Evolutionary conservation across 2,329 filamentous ascomycete species (phyloP).

Genomic region (Xylariomycetidae sp.): DNA sequence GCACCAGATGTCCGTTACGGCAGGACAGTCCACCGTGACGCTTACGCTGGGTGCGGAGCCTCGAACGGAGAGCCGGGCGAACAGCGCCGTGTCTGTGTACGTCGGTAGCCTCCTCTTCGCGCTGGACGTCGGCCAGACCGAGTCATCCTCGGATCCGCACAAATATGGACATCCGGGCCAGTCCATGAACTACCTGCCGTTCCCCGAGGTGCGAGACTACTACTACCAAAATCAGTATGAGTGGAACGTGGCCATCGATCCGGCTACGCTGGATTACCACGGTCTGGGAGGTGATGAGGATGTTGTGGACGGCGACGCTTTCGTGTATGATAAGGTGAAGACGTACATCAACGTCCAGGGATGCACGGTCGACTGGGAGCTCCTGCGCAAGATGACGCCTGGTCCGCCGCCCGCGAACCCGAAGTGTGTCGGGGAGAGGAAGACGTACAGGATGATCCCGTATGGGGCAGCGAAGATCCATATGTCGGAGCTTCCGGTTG

Average conservation of each 20-base stretch:
- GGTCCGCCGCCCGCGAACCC: background rate
- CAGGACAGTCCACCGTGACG: background rate
- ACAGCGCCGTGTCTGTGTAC: slow-evolving; percentile 1
- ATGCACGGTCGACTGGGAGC: slow-evolving; percentile 2
- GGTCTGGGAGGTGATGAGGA: background rate
- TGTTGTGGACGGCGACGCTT: background rate
- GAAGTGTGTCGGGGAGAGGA: background rate
- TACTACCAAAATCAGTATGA: background rate
- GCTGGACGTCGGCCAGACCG: slow-evolving; percentile 1
- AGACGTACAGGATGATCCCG: slow-evolving; percentile 1
- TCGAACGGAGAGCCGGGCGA: background rate
- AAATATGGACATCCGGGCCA: background rate
- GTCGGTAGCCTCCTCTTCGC: slow-evolving; percentile 1
- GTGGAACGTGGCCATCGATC: slow-evolving; percentile 17
- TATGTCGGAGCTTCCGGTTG: slow-evolving; percentile 1
- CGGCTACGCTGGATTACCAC: slow-evolving; percentile 1
- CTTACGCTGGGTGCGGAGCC: slow-evolving; percentile 25
- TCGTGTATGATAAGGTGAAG: background rate
- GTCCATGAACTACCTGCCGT: background rate
- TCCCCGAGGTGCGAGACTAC: slow-evolving; percentile 1
- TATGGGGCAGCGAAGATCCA: slow-evolving; percentile 2
- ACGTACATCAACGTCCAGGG: slow-evolving; percentile 1
- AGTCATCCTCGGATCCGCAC: slow-evolving; percentile 1
- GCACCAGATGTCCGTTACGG: background rate
- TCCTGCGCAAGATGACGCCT: slow-evolving; percentile 1